Evolutionary conservation across 139 green algal species (phyloP), one percentile per base, ranked within the genome.

Genomic region (Chlamydomonas schloesseri): DNA sequence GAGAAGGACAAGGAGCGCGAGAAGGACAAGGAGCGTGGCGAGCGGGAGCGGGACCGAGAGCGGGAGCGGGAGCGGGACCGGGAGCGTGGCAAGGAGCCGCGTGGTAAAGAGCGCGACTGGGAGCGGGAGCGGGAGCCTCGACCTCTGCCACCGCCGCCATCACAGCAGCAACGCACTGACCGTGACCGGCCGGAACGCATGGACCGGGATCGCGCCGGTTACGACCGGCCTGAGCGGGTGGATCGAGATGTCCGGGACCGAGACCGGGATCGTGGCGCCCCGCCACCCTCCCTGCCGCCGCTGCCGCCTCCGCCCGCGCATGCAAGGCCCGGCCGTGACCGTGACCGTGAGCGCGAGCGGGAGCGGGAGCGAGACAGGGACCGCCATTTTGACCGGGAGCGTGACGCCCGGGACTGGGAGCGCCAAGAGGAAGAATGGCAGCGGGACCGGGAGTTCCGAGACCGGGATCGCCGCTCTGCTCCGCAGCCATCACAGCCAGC

Each of bases 291-390:
- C 42, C 42, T 50, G 42, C 42, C 42, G 57, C 57, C 57, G 57
- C 57, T 64, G 57, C 21, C 21, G 57, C 57, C 57, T 6, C 57
- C 42, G 42, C 6, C 42, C 42, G 42, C 42, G 6, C 42, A 50
- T 5, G 42, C 42, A 8, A 50, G 42, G 8, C 6, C 6, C 42
- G 42, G 42, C 42, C 42, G 42, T 8, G 42, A 50, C 42, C 42
- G 42, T 8, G 42, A 50, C 42, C 42, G 8, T 8, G 42, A 29
- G 55, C 31, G 55, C 55, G 55, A 70, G 18, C 11, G 55, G 20
- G 73, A 81, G 55, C 31, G 55, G 73, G 55, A 70, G 18, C 11
- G 55, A 31, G 73, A 81, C 50, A 28, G 76, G 76, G 76, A 71
- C 23, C 60, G 60, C 2, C 23, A 31, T 9, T 67, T 6, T 2